These are phyloP conservation scores for Sarcodon sp. DNA, from an alignment of 768 basidiomycete species.

Conservation along the genomic window DNA sequence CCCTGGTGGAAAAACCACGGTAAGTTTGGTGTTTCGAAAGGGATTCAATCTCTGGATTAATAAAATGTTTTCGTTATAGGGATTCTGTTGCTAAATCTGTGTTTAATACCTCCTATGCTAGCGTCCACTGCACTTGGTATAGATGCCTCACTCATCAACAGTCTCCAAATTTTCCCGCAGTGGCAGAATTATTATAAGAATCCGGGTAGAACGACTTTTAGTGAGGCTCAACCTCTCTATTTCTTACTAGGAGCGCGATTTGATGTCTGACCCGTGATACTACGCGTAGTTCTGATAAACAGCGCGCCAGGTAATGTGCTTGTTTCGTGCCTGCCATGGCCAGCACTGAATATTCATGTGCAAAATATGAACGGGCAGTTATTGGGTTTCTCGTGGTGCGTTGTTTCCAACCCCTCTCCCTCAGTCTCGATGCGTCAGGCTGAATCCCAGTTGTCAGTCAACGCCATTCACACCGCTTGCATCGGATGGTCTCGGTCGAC, in stretches of 20 bases:
- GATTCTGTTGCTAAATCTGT: slow-evolving; percentile 43
- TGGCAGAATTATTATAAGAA: slow-evolving; percentile 45
- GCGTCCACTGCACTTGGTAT: slow-evolving; percentile 57
- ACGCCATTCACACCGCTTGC: slow-evolving; percentile 49
- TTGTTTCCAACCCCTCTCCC: background rate
- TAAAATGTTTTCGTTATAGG: slow-evolving; percentile 20
- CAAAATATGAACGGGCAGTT: slow-evolving; percentile 1
- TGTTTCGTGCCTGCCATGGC: slow-evolving; percentile 22
- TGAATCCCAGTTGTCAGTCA: slow-evolving; percentile 19
- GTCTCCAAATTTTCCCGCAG: slow-evolving; percentile 52
- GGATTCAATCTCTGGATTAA: background rate
- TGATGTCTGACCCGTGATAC: slow-evolving; percentile 1
- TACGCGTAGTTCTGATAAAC: slow-evolving; percentile 42
- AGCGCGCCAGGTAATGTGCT: slow-evolving; percentile 49
- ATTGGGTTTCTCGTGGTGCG: slow-evolving; percentile 15
- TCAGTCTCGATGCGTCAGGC: background rate
- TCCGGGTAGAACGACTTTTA: slow-evolving; percentile 38
- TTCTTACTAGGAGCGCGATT: background rate
- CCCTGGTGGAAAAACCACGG: slow-evolving; percentile 53
- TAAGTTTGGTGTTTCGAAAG: slow-evolving; percentile 13
- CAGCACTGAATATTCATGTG: background rate
- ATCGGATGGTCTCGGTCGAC: slow-evolving; percentile 52
- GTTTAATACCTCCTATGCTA: slow-evolving; percentile 47
- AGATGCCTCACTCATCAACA: slow-evolving; percentile 55
- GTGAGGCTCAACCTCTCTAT: slow-evolving; percentile 14